A percentile compares a stretch with the other conserved stretches of the same genome.
Conservation (phyloP, 2,329 filamentous ascomycete genomes). For the Trichoderma guizhouense region DNA sequence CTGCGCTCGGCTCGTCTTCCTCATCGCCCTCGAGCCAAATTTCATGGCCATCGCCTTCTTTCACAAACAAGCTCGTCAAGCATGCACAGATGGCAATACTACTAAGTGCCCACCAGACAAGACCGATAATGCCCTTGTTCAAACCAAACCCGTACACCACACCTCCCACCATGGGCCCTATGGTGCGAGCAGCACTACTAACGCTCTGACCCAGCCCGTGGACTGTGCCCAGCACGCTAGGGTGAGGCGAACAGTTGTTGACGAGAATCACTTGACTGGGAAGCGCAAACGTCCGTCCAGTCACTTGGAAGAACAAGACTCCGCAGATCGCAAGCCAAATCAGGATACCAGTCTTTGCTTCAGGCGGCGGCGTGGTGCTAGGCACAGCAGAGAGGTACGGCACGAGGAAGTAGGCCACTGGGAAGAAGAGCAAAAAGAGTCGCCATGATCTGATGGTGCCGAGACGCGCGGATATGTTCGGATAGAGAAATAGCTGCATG, state of each 20-base stretch:
- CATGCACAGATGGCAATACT: slow-evolving; percentile 47
- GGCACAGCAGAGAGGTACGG: slow-evolving; percentile 71
- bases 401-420: slow-evolving; percentile 64
- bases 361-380: slow-evolving; percentile 47
- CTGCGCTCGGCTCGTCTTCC: slow-evolving; percentile 20
- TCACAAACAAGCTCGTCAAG: slow-evolving; percentile 52
- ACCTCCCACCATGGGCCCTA: slow-evolving; percentile 60
- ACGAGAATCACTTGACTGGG: slow-evolving; percentile 46
- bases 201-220: slow-evolving; percentile 57
- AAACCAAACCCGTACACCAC: slow-evolving; percentile 59
- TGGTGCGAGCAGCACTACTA: slow-evolving; percentile 54
- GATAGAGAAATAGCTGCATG: slow-evolving; percentile 61
- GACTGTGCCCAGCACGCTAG: slow-evolving; percentile 45
- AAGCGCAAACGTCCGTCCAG: slow-evolving; percentile 61
- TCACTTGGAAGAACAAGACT: slow-evolving; percentile 62
- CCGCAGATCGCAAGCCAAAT: slow-evolving; percentile 64
- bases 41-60: slow-evolving; percentile 63
- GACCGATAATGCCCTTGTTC: slow-evolving; percentile 53
- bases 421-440: slow-evolving; percentile 66
- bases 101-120: slow-evolving; percentile 56
- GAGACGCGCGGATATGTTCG: slow-evolving; percentile 60
- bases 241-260: slow-evolving; percentile 48
- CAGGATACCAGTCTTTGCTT: slow-evolving; percentile 48
- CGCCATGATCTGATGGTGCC: slow-evolving; percentile 68
- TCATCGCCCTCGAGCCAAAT: slow-evolving; percentile 62